These are phyloP conservation scores for Nakataea oryzae DNA, from an alignment of 2,329 filamentous ascomycete species.

Conservation along the genomic window DNA sequence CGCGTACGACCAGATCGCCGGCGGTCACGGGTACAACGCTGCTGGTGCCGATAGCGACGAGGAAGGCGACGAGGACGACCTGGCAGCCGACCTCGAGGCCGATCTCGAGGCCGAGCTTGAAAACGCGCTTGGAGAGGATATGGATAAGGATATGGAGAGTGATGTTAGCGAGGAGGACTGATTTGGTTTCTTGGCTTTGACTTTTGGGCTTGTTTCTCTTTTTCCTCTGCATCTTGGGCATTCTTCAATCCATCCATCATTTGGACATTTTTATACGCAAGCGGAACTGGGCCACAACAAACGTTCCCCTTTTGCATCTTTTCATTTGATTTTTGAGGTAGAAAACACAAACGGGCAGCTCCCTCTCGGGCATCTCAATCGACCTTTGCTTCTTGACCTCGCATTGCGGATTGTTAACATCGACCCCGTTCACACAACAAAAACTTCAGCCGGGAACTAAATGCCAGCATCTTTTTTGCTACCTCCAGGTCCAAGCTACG, in stretches of 20 bases:
- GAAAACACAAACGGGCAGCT: not conserved
- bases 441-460: too few species aligned
- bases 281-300: not conserved
- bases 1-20: not conserved
- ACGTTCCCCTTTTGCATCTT: not conserved
- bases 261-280: not conserved
- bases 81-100: constrained; percentile 14
- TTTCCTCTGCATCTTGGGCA: not conserved
- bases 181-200: too few species aligned
- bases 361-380: too few species aligned
- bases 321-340: too few species aligned
- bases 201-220: not conserved
- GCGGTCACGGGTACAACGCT: not conserved
- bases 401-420: too few species aligned
- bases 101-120: constrained; percentile 18
- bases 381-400: too few species aligned
- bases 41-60: constrained; percentile 20
- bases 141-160: constrained; percentile 4
- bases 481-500: too few species aligned
- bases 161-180: constrained; percentile 8
- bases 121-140: not conserved
- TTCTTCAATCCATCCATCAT: not conserved
- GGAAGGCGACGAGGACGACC: not conserved
- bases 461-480: too few species aligned
- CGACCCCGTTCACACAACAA: too few species aligned